Percentiles rank a stretch among this genome's conserved stretches.
Evolutionary conservation across 2,329 filamentous ascomycete species (phyloP).

Genomic region (Geosmithia putterillii): DNA sequence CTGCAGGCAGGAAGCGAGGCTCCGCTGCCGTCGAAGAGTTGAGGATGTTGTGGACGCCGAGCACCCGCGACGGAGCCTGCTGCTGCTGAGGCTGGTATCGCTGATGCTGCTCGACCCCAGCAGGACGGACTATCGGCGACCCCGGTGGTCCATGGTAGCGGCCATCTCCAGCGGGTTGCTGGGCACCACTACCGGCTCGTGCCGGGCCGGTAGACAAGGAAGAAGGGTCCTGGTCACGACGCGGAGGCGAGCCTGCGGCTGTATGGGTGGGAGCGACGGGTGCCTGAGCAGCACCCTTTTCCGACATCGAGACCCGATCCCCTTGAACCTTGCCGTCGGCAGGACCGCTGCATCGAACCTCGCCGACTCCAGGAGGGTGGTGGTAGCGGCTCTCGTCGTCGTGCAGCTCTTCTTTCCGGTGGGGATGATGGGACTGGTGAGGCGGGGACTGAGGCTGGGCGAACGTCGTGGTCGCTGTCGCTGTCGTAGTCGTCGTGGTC

Average conservation of each 20-base stretch:
- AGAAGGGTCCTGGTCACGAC: neutral
- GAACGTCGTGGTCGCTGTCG: too few relatives aligned
- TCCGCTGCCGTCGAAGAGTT: slow-evolving; percentile 19
- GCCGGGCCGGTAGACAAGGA: neutral
- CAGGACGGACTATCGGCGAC: neutral
- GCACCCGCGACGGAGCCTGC: slow-evolving; percentile 11
- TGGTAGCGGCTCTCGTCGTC: neutral
- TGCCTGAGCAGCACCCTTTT: slow-evolving; percentile 43
- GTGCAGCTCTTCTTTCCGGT: neutral
- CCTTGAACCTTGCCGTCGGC: slow-evolving; percentile 37
- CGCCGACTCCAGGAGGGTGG: neutral
- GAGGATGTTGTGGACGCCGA: slow-evolving; percentile 24
- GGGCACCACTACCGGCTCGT: slow-evolving; percentile 2
- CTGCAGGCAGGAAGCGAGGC: slow-evolving; percentile 7
- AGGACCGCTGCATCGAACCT: slow-evolving; percentile 46
- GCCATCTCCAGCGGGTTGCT: slow-evolving; percentile 3
- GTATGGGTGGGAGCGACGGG: slow-evolving; percentile 35
- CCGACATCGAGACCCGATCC: slow-evolving; percentile 53
- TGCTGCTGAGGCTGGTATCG: slow-evolving; percentile 4
- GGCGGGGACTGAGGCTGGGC: neutral
- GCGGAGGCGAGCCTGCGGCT: slow-evolving; percentile 27
- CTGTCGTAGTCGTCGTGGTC: too few relatives aligned
- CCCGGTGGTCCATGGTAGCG: neutral
- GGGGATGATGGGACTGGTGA: too few relatives aligned
- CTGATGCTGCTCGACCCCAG: slow-evolving; percentile 3